Evolutionary conservation across 768 basidiomycete species (phyloP).

Genomic region (Termitomyces sp.): DNA sequence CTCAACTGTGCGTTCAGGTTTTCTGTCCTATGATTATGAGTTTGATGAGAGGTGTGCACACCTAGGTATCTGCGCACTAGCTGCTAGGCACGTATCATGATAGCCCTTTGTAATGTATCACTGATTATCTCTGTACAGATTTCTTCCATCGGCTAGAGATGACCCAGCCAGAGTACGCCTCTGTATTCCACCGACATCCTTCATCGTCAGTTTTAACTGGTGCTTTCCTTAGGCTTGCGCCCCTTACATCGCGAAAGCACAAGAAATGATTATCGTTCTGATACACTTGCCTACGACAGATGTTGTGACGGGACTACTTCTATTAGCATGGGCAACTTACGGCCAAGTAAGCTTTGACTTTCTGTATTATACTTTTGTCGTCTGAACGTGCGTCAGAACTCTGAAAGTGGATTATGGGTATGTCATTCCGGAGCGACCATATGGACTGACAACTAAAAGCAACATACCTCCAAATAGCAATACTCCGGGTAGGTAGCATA

Average conservation of each 20-base stretch:
- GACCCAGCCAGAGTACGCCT: constrained; percentile 9
- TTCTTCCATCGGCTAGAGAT: constrained; percentile 13
- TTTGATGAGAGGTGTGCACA: not conserved
- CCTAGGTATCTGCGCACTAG: constrained; percentile 11
- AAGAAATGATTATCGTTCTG: constrained; percentile 12
- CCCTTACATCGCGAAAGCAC: constrained; percentile 14
- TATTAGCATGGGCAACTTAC: constrained; percentile 15
- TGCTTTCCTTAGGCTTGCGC: constrained; percentile 8
- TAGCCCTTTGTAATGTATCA: too few species aligned
- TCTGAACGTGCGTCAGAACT: constrained; percentile 9
- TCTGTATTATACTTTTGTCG: not conserved
- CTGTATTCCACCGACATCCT: not conserved
- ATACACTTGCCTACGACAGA: constrained; percentile 14
- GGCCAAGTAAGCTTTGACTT: constrained; percentile 7
- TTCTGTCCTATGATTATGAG: not conserved
- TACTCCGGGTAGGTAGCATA: constrained; percentile 12
- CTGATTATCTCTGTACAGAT: not conserved
- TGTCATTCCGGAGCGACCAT: not conserved
- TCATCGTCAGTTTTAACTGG: not conserved
- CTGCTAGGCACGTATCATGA: constrained; percentile 6
- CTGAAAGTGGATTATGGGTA: constrained; percentile 15
- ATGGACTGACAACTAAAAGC: not conserved
- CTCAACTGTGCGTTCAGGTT: constrained; percentile 12
- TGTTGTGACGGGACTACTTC: constrained; percentile 13
- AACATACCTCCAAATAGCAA: constrained; percentile 5